These are phyloP conservation scores for Hypoxylon trugodes DNA, from an alignment of 495 filamentous ascomycete species.

Conservation along the genomic window DNA sequence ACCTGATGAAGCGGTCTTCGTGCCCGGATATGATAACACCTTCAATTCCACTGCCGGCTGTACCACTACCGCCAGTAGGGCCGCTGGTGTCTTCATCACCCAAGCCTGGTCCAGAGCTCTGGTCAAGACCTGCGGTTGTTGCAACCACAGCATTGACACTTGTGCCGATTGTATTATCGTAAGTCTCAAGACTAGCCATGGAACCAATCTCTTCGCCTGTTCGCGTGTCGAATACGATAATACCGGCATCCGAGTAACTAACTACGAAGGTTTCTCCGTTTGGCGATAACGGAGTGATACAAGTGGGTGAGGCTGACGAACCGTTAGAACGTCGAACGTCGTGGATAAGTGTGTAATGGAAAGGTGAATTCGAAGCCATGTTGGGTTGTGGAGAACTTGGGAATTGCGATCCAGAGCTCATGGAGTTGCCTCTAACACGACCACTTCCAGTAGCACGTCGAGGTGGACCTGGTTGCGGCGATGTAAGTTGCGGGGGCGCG, in stretches of 20 bases:
- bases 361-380: conserved; percentile 69
- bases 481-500: conserved; percentile 83
- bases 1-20: conserved; percentile 92
- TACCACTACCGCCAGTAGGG: conserved; percentile 78
- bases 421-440: conserved; percentile 84
- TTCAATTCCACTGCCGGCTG: conserved; percentile 74
- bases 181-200: conserved; percentile 93
- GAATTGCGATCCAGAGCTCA: conserved; percentile 89
- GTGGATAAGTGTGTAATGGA: conserved; percentile 75
- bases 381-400: conserved; percentile 90
- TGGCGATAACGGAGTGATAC: conserved; percentile 84
- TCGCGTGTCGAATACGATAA: conserved; percentile 89
- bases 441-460: conserved; percentile 72
- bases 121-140: conserved; percentile 80
- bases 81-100: conserved; percentile 60
- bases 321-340: conserved; percentile 74
- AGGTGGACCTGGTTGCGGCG: conserved; percentile 67
- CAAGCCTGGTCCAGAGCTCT: conserved; percentile 69
- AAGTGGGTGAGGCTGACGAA: conserved; percentile 80
- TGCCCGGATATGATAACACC: conserved; percentile 94
- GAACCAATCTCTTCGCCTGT: conserved; percentile 89
- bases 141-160: conserved; percentile 93
- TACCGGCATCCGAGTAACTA: conserved; percentile 86
- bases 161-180: conserved; percentile 82
- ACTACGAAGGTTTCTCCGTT: conserved; percentile 94